Percentiles rank a stretch among this genome's conserved stretches.
Evolutionary conservation across 805 yeast genomes (phyloP).

Genomic region (Lipomyces chichibuensis): DNA sequence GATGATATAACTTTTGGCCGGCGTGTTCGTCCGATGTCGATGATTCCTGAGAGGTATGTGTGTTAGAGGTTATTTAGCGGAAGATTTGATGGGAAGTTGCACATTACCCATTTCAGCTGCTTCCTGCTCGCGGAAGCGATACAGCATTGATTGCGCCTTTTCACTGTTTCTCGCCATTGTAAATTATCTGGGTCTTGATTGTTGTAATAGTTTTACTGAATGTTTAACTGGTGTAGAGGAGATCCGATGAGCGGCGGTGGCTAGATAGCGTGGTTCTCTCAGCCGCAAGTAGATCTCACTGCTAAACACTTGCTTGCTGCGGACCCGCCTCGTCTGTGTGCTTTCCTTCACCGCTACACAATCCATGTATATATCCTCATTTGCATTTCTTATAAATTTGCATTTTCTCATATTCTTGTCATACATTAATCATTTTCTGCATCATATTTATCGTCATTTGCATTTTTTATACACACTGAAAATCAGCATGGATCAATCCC

Average conservation of each 20-base stretch:
- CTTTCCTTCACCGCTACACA: neutral
- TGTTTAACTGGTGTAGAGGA: neutral
- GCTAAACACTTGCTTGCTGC: too few species aligned
- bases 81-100: neutral
- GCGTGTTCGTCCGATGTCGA: conserved; percentile 57
- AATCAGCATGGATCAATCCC: conserved; percentile 14
- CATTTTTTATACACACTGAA: neutral
- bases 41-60: conserved; percentile 40
- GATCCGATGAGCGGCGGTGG: neutral
- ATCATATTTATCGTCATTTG: neutral
- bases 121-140: conserved; percentile 64
- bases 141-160: conserved; percentile 71
- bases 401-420: neutral
- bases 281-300: too few species aligned
- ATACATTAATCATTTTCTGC: neutral
- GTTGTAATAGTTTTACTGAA: neutral
- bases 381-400: neutral
- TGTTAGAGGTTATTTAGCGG: neutral
- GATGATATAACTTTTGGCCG: conserved; percentile 64
- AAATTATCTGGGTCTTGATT: neutral
- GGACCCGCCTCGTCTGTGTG: too few species aligned
- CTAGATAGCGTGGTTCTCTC: too few species aligned
- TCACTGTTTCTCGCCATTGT: conserved; percentile 77
- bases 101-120: conserved; percentile 56
- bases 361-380: neutral